Base-by-base conservation (phyloP, 805 yeast species). In the Candida loeiensis region DNA sequence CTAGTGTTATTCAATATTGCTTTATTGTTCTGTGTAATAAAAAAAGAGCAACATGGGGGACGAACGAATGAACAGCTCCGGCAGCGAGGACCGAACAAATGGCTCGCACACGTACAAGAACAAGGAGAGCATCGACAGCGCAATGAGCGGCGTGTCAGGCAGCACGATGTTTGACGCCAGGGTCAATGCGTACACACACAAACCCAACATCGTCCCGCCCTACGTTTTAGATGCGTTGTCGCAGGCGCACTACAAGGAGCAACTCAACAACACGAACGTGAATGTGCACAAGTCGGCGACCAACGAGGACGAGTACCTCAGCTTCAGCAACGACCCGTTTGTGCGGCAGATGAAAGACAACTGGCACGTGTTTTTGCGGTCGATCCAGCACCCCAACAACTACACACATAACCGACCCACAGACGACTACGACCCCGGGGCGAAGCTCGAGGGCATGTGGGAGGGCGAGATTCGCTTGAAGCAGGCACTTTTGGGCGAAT, bases 391-490 rank as follows among this genome's bases (percentile, higher is more conserved):
- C 22, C 76, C 77, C 2, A 63, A 65, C 5, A 61, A 72, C 4
- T 41, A 61, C 64, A 51, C 69, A 3, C 47, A 47, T 24, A 67
- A 64, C 37, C 51, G 13, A 19, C 40, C 36, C 3, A 14, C 33
- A 13, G 18, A 24, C 13, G 46, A 40, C 28, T 53, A 53, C 31
- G 49, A 45, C 20, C 43, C 54, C n/a, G 74, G 72, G 40, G 57
- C 79, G 37, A 67, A 73, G 31, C 72, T 65, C 34, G 54, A 53
- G 26, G 63, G 74, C 1, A 63, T 71, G 15, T 85, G 93, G 93
- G 80, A 81, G 25, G 95, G 95, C 28, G 86, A 74, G 41, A 75
- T 75, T 41, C 60, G 89, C 44, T 64, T 85, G 45, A 72, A 74
- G 40, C 66, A 63, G 34, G 76, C 80, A 20, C 73, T 80, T 45